Base-by-base conservation (phyloP, 306 rosid genomes). In the Pueraria montana region DNA sequence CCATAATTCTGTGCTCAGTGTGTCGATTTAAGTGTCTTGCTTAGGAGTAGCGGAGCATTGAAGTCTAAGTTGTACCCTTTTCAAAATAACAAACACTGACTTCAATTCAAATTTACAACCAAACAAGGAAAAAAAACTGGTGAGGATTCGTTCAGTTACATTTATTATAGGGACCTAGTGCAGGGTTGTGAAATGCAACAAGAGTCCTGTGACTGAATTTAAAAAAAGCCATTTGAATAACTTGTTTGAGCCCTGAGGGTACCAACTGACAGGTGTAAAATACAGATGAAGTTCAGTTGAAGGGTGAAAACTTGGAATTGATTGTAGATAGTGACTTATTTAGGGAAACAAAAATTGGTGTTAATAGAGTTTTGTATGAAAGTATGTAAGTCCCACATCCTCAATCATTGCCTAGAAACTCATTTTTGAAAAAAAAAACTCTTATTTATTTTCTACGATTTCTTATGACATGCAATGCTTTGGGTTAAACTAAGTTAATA, bases 131-230 rank as follows among this genome's bases (percentile, higher is more conserved):
- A 81, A 64, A 42, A 26, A 74, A 74, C 48, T 20, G 93, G 89
- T 80, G 89, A 67, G 85, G 81, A 40, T 86, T n/a, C n/a, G n/a
- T n/a, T 83, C 69, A 80, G 80, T 84, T 73, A 74, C 93, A 91
- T 91, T 92, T 84, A 94, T 87, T 89, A 86, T 16, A 45, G 79
- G 63, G 87, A 24, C 66, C 87, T 74, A 50, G 23, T 36, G 63
- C 21, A 38, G 40, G 6, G 8, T 36, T 83, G 71, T 50, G 21
- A 84, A 76, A 56, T 81, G 66, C 70, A 78, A 86, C 97, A 94
- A 53, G 93, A 86, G 21, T 84, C 91, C 72, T 78, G 97, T 94
- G 98, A 90, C 87, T 89, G 85, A 88, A 86, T 89, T 94, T 85
- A 90, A 83, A 65, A 83, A 43, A 7, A 38, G 43, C 18, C 49